Conservation (phyloP, 345 rosid genomes). For the Ceriops zippeliana region DNA sequence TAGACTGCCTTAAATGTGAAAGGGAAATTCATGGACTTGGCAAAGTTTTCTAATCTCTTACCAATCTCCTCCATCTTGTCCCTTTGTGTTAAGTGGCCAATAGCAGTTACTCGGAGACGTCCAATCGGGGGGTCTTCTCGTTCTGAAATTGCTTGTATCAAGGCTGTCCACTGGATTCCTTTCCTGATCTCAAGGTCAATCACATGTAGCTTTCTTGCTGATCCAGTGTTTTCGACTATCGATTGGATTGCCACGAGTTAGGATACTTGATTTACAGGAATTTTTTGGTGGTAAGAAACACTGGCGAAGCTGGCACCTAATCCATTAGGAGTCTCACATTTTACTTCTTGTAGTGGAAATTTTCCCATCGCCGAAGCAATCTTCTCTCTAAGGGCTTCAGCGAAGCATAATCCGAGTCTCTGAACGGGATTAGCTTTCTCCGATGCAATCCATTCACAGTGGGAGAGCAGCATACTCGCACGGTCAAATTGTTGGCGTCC, state of each 20-base stretch:
- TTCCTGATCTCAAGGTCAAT: slow-evolving; percentile 51
- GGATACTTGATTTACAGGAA: slow-evolving; percentile 37
- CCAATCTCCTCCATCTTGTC: slow-evolving; percentile 31
- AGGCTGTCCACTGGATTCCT: slow-evolving; percentile 54
- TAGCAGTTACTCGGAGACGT: slow-evolving; percentile 43
- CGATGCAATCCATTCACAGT: slow-evolving; percentile 44
- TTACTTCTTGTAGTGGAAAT: not conserved
- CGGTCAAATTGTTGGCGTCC: slow-evolving; percentile 44
- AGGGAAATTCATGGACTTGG: slow-evolving; percentile 40
- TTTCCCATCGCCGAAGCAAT: slow-evolving; percentile 38
- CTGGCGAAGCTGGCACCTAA: slow-evolving; percentile 8
- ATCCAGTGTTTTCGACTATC: slow-evolving; percentile 34
- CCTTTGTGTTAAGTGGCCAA: slow-evolving; percentile 9
- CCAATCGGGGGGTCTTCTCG: slow-evolving; percentile 23
- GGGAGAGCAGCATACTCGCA: slow-evolving; percentile 41
- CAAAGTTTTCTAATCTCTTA: slow-evolving; percentile 31
- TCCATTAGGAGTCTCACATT: not conserved
- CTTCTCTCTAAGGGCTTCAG: slow-evolving; percentile 41
- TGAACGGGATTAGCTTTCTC: slow-evolving; percentile 42
- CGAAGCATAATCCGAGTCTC: slow-evolving; percentile 40
- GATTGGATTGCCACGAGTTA: slow-evolving; percentile 44
- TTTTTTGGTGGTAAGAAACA: slow-evolving; percentile 18
- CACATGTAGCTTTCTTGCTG: slow-evolving; percentile 39
- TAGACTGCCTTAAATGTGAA: slow-evolving; percentile 32
- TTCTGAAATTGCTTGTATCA: slow-evolving; percentile 46